phyloP scores from a whole-genome alignment of 2,329 filamentous ascomycete genomes.

The Exophiala spinifera region DNA sequence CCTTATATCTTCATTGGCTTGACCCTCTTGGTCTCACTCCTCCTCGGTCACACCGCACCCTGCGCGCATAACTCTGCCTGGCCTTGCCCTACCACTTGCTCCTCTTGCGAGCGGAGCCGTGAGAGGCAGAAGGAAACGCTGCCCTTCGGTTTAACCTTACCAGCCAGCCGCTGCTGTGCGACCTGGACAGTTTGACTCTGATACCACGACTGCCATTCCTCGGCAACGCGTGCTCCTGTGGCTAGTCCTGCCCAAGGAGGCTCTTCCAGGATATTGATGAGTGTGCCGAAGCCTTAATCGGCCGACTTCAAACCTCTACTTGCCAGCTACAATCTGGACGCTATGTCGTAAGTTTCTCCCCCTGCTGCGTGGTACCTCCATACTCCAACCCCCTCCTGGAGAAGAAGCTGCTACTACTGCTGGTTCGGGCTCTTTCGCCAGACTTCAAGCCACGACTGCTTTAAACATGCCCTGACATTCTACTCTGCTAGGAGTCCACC shows the following conservation, averaged over 20 bases:
- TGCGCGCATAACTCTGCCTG: slow-evolving; percentile 17
- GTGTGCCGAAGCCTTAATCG: slow-evolving; percentile 22
- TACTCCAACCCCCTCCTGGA: slow-evolving; percentile 9
- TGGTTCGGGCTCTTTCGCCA: neutral
- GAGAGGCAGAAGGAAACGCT: neutral
- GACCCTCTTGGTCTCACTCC: slow-evolving; percentile 8
- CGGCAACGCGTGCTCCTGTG: slow-evolving; percentile 10
- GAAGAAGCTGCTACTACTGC: neutral
- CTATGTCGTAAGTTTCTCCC: slow-evolving; percentile 27
- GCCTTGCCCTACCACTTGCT: slow-evolving; percentile 9
- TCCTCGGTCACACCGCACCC: slow-evolving; percentile 17
- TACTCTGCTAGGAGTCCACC: slow-evolving; percentile 15
- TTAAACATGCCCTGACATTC: slow-evolving; percentile 4
- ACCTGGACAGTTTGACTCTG: slow-evolving; percentile 14
- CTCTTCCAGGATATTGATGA: slow-evolving; percentile 20
- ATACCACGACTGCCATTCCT: slow-evolving; percentile 13
- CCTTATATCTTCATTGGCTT: slow-evolving; percentile 16
- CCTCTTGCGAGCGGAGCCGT: slow-evolving; percentile 5
- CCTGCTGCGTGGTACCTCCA: slow-evolving; percentile 13
- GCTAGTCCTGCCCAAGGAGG: slow-evolving; percentile 17
- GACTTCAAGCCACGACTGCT: neutral
- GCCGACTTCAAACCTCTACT: slow-evolving; percentile 19
- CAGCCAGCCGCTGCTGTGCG: slow-evolving; percentile 14
- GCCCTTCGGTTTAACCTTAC: slow-evolving; percentile 4
- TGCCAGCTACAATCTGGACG: slow-evolving; percentile 20